Evolutionary conservation across 495 filamentous ascomycete species (phyloP), one percentile per base, ranked within the genome.

Genomic region (Wilcoxina mikolae): DNA sequence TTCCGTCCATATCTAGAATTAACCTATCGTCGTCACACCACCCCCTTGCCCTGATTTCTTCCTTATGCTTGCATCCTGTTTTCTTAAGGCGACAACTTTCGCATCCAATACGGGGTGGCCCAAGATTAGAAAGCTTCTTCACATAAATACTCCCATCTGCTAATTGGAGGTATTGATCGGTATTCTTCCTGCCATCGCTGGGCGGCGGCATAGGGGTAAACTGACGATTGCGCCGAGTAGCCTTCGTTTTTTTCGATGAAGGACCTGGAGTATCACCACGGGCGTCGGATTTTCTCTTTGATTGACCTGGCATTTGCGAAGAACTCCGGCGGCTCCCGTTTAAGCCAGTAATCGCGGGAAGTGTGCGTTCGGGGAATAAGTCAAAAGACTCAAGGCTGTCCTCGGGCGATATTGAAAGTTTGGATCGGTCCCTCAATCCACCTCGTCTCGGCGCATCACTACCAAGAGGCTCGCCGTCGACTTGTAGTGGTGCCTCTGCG

Each of bases 21-120:
- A 25, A 22, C 25, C 27, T 27, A 15, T 49, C 46, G 27, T 49
- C 46, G 58, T 33, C 26, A 57, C 52, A n/a, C 56, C 60, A 27
- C 54, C 60, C 33, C 52, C 61, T 9, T n/a, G 46, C 46, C 2
- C 46, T 22, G 23, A 65, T 65, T 17, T 65, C 62, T 15, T 58
- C 54, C 42, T 65, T 65, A 33, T 65, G 62, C 18, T 65, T 65
- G 26, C 62, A 65, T 3, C 62, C 62, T 9, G 62, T 65, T 48
- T 65, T 65, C 47, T 65, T 65, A 11, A 60, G 52, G 10, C 62
- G 44, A 41, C 62, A 65, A 12, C 62, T 65, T 24, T 65, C 61
- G 26, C 62, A 65, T 0, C 62, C 62, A 17, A 60, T 60, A 18
- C 62, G 52, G 11, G 62, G 61, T 10, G 62, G 62, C 3, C 62